Base-by-base conservation (phyloP, 768 basidiomycete species). In the Xerocomus spinulosus region DNA sequence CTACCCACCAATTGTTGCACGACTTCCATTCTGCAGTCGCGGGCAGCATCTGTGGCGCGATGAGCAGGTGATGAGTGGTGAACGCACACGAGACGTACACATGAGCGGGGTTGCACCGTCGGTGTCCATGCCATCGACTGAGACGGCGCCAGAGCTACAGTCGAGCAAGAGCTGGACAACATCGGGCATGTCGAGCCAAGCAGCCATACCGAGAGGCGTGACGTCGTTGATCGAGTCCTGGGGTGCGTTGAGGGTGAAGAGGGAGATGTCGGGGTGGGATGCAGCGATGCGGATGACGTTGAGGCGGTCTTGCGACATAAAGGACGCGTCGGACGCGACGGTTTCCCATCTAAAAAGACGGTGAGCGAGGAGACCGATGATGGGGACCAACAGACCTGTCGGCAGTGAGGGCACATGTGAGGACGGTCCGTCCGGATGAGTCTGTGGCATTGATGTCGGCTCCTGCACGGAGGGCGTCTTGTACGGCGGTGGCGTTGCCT, bases 71-170 rank as follows among this genome's bases (percentile, higher is more conserved):
- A 7, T 18, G 34, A 39, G 37, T 30, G 48, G 43, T 17, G 45
- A 53, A 40, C 26, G 46, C 29, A 9, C 1, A 44, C 46, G 40
- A 24, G 21, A 72, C 83, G 70, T 73, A 91, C 87, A 91, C 87
- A 91, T 91, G 50, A 91, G 72, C 6, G 87, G 80, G 23, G 87
- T 91, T 20, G 84, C 87, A 7, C 85, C 85, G 58, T 84, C 80
- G 20, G 77, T 68, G 58, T 91, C 87, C 71, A 81, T 78, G 26
- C 81, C 85, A 54, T 90, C 83, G 4, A 88, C 85, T 7, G 82
- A 76, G 20, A 90, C 79, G 20, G 77, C 62, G 35, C 80, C 82
- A 3, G 70, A 65, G 55, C 82, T 83, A 24, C 71, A 75, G 38
- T 85, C 79, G 21, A 90, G 74, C n/a, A 90, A 68, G 34, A 81